Evolutionary conservation across 257 asterid genomes (phyloP).

Genomic region (Craterostigma plantagineum): DNA sequence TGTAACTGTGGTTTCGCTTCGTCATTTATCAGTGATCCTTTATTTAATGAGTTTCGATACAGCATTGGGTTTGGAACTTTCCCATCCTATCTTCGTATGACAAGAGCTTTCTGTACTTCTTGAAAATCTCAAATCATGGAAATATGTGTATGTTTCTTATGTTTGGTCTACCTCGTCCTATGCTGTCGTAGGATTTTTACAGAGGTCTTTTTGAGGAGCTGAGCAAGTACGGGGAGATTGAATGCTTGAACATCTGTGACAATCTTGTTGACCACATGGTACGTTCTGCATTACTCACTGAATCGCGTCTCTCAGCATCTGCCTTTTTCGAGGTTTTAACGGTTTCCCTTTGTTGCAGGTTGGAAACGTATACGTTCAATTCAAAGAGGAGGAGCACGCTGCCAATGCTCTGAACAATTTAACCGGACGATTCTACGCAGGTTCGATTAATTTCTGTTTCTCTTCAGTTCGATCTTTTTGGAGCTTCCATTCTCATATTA

Average conservation of each 20-base stretch:
- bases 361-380: conserved; percentile 97
- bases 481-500: no score
- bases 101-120: no score
- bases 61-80: no score
- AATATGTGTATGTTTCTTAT: no score
- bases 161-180: no score
- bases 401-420: conserved; percentile 68
- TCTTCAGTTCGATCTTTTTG: no score
- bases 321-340: not conserved
- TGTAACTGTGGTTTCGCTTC: no score
- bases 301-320: not conserved
- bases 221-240: conserved; percentile 75
- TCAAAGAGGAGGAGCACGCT: conserved; percentile 94
- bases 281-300: conserved; percentile 7
- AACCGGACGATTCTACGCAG: conserved; percentile 85
- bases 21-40: no score
- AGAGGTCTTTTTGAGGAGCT: conserved; percentile 91
- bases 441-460: conserved; percentile 11
- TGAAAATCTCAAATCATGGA: no score
- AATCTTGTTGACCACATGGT: conserved; percentile 97
- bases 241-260: conserved; percentile 82
- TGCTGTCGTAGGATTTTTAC: conserved; percentile 47
- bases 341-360: conserved; percentile 30
- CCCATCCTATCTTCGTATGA: no score
- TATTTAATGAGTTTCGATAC: no score